Conservation (phyloP, 2,329 filamentous ascomycete species). For the Fusarium compactum region DNA sequence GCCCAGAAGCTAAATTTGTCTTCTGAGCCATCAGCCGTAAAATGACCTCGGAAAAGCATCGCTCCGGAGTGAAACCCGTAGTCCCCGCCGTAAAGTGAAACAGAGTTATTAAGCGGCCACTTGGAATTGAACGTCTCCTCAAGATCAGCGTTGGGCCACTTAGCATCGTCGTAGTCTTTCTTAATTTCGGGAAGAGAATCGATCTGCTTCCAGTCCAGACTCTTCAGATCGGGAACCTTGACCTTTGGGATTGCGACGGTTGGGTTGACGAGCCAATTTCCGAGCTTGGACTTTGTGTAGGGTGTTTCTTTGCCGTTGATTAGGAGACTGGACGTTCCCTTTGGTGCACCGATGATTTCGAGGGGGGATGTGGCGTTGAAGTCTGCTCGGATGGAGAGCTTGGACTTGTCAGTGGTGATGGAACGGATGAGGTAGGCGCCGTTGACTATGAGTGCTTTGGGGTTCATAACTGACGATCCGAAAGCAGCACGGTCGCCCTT, state of each 20-base stretch:
- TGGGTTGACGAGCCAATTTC: slow-evolving; percentile 63
- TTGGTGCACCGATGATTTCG: slow-evolving; percentile 74
- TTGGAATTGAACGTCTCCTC: slow-evolving; percentile 71
- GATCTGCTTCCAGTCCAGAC: slow-evolving; percentile 74
- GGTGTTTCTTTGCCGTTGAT: slow-evolving; percentile 56
- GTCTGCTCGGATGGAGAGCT: slow-evolving; percentile 75
- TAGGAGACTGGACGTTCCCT: slow-evolving; percentile 58
- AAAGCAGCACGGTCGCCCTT: slow-evolving; percentile 44
- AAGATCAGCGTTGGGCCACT: slow-evolving; percentile 72
- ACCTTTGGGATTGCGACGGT: slow-evolving; percentile 66
- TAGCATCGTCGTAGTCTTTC: slow-evolving; percentile 73
- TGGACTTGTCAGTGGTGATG: slow-evolving; percentile 65
- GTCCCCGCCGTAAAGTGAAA: slow-evolving; percentile 75
- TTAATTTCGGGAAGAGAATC: slow-evolving; percentile 79
- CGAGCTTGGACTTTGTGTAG: slow-evolving; percentile 55
- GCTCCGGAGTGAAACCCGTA: slow-evolving; percentile 80
- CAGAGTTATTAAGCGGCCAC: slow-evolving; percentile 69
- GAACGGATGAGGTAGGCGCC: slow-evolving; percentile 74
- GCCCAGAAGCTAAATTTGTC: slow-evolving; percentile 67
- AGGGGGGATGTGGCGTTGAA: slow-evolving; percentile 76
- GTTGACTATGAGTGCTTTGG: slow-evolving; percentile 62
- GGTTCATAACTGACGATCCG: slow-evolving; percentile 52
- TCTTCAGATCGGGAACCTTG: slow-evolving; percentile 64
- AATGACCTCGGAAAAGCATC: slow-evolving; percentile 77
- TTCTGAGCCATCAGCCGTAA: slow-evolving; percentile 72